Conservation (phyloP, 2,329 filamentous ascomycete genomes). For the Colletotrichum musae region DNA sequence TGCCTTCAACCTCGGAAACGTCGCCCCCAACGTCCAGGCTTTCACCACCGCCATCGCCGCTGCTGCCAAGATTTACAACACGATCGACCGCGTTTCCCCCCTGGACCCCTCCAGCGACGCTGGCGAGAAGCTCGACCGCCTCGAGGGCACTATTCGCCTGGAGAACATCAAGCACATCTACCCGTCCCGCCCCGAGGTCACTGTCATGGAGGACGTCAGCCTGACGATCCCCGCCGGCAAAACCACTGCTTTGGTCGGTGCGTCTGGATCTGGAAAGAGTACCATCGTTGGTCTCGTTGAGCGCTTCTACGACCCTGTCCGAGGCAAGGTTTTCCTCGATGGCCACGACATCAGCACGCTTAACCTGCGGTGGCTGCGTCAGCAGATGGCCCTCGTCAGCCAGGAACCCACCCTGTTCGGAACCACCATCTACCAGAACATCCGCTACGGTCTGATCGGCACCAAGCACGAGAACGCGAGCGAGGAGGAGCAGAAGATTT, state of each 20-base stretch:
- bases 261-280: slow-evolving; percentile 94
- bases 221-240: slow-evolving; percentile 89
- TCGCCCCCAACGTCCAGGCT: slow-evolving; percentile 87
- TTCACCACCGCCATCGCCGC: slow-evolving; percentile 89
- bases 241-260: slow-evolving; percentile 92
- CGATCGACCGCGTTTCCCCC: slow-evolving; percentile 90
- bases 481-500: slow-evolving; percentile 76
- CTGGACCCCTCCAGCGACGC: slow-evolving; percentile 81
- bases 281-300: slow-evolving; percentile 95
- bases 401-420: slow-evolving; percentile 94
- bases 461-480: slow-evolving; percentile 79
- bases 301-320: slow-evolving; percentile 92
- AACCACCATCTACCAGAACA: slow-evolving; percentile 91
- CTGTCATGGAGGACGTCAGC: slow-evolving; percentile 87
- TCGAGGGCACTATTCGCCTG: slow-evolving; percentile 86
- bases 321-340: slow-evolving; percentile 84
- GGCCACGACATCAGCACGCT: slow-evolving; percentile 84
- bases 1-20: slow-evolving; percentile 90
- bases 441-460: slow-evolving; percentile 90
- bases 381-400: slow-evolving; percentile 92
- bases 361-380: slow-evolving; percentile 91
- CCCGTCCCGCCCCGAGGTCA: slow-evolving; percentile 90
- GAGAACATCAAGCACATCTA: slow-evolving; percentile 93
- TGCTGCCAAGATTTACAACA: slow-evolving; percentile 91
- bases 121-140: slow-evolving; percentile 80